Conservation (phyloP, 306 rosid genomes). For the Albizia julibrissin region DNA sequence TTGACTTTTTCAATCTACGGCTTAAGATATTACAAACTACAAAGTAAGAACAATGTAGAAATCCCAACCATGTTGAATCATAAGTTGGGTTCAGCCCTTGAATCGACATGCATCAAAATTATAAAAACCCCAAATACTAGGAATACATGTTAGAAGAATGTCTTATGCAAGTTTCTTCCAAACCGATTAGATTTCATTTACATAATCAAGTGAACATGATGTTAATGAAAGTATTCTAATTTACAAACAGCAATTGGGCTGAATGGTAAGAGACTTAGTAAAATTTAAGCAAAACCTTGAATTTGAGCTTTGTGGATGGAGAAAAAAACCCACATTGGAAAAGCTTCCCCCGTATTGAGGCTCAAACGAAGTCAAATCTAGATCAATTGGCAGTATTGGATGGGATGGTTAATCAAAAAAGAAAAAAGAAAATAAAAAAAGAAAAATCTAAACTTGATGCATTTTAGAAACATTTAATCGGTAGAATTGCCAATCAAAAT, state of each 20-base stretch:
- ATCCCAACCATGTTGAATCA: neutral
- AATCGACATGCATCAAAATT: neutral
- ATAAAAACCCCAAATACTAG: neutral
- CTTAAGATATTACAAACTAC: neutral
- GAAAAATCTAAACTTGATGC: neutral
- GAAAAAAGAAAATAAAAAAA: neutral
- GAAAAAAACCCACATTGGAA: neutral
- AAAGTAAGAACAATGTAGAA: neutral
- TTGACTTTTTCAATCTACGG: neutral
- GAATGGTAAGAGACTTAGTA: neutral
- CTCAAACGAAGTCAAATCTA: neutral
- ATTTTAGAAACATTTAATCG: neutral
- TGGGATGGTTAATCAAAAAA: neutral
- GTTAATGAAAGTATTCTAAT: neutral
- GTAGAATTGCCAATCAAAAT: neutral
- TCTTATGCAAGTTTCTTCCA: neutral
- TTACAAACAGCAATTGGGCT: neutral
- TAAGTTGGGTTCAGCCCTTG: neutral
- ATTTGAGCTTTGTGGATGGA: neutral
- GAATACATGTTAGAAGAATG: neutral
- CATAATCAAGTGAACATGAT: neutral
- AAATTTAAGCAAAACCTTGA: neutral
- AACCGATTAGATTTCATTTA: neutral
- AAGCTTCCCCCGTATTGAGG: neutral
- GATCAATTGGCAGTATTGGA: neutral